A percentile compares a stretch with the other conserved stretches of the same genome.
Evolutionary conservation across 73 alveolate species (phyloP).

Genomic region (Halteria grandinella): DNA sequence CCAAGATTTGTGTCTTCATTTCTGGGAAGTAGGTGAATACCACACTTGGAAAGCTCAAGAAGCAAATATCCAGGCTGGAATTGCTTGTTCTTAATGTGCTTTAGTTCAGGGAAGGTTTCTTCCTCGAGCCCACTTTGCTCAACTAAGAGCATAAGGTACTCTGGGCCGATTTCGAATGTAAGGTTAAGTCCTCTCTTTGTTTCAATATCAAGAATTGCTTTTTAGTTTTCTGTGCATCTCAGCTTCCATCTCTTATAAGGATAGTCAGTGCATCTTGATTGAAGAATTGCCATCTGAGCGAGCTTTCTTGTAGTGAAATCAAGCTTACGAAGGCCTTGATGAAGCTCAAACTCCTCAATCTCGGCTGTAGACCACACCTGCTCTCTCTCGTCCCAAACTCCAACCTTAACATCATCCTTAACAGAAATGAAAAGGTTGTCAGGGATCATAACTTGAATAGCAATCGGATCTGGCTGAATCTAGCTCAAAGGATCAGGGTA

Average conservation of each 20-base stretch:
- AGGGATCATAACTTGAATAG: slow-evolving; percentile 66
- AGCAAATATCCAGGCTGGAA: slow-evolving; percentile 75
- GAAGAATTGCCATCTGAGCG: slow-evolving; percentile 73
- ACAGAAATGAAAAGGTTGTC: slow-evolving; percentile 71
- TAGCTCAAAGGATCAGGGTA: slow-evolving; percentile 54
- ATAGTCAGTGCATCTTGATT: slow-evolving; percentile 77
- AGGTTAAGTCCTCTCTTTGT: slow-evolving; percentile 70
- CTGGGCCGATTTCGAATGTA: slow-evolving; percentile 77
- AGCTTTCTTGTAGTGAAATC: slow-evolving; percentile 64
- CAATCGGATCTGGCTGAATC: slow-evolving; percentile 27
- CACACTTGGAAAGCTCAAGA: slow-evolving; percentile 69
- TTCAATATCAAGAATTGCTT: slow-evolving; percentile 69
- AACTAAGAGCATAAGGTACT: slow-evolving; percentile 66
- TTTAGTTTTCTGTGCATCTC: slow-evolving; percentile 76
- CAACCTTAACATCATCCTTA: slow-evolving; percentile 76
- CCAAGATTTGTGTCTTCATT: slow-evolving; percentile 71
- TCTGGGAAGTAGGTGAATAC: slow-evolving; percentile 77
- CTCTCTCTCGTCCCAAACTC: slow-evolving; percentile 67
- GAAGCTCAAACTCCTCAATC: slow-evolving; percentile 66
- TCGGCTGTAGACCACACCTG: slow-evolving; percentile 73
- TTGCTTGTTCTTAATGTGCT: slow-evolving; percentile 63
- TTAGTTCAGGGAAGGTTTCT: slow-evolving; percentile 72
- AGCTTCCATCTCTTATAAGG: slow-evolving; percentile 80
- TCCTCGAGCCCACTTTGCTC: too few species aligned
- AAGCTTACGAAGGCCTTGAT: slow-evolving; percentile 53